Percentiles rank a stretch among this genome's conserved stretches.
Evolutionary conservation across 495 filamentous ascomycete species (phyloP).

Genomic region (Penicillium egyptiacum): DNA sequence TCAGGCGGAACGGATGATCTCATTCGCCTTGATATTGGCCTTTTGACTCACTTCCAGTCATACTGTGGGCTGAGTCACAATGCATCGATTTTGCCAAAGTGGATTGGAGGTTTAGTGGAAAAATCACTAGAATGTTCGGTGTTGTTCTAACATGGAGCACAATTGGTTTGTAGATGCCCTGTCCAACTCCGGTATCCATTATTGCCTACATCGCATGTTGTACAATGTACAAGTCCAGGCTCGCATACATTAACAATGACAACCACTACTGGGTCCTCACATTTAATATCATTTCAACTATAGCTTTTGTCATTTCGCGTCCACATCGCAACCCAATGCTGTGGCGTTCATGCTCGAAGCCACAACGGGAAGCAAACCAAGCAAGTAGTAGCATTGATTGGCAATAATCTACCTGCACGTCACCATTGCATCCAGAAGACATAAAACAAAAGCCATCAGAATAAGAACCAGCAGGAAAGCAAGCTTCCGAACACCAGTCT

Average conservation of each 20-base stretch:
- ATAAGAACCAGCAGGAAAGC: not conserved
- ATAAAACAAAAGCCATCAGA: not conserved
- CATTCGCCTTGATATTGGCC: not conserved
- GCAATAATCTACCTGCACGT: not conserved
- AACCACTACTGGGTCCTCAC: not conserved
- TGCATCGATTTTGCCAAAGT: not conserved
- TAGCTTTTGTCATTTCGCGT: not conserved
- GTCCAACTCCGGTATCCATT: not conserved
- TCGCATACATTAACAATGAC: not conserved
- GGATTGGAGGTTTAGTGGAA: not conserved
- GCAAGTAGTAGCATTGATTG: not conserved
- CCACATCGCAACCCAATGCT: not conserved
- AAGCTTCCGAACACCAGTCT: not conserved
- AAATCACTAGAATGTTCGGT: not conserved
- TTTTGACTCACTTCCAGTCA: constrained; percentile 8
- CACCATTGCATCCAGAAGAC: not conserved
- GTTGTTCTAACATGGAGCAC: not conserved
- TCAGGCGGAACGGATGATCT: constrained; percentile 9
- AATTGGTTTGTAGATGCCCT: not conserved
- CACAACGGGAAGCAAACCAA: not conserved
- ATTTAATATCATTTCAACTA: not conserved
- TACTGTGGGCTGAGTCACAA: not conserved
- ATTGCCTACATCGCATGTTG: not conserved
- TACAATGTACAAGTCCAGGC: not conserved
- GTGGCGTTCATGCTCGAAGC: not conserved